These are phyloP conservation scores for Daldinia decipiens DNA, from an alignment of 495 filamentous ascomycete genomes.

Conservation along the genomic window DNA sequence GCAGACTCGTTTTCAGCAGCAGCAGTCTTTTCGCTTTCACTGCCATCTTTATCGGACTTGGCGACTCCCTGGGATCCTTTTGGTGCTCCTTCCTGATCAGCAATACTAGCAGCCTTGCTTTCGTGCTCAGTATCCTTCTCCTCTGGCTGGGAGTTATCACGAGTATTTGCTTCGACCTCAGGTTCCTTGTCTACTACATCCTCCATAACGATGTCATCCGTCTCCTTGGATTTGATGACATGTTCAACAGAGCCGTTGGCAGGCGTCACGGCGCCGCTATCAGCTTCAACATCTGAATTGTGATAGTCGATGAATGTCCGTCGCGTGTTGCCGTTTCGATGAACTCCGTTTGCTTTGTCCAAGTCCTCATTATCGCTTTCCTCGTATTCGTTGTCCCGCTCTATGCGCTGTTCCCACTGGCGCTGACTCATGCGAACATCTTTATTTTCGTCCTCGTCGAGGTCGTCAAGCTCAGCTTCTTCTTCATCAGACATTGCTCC, in stretches of 20 bases:
- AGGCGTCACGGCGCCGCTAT: constrained; percentile 69
- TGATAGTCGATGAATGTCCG: constrained; percentile 76
- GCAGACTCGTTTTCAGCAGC: constrained; percentile 8
- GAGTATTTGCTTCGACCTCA: constrained; percentile 38
- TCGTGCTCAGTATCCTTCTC: constrained; percentile 51
- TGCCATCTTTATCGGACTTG: constrained; percentile 35
- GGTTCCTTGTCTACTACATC: constrained; percentile 58
- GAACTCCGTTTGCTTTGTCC: constrained; percentile 76
- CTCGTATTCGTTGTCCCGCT: constrained; percentile 80
- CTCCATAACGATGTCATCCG: constrained; percentile 73
- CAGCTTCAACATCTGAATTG: constrained; percentile 73
- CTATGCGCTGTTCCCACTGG: constrained; percentile 80
- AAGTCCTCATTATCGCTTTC: constrained; percentile 90
- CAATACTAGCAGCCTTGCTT: constrained; percentile 45
- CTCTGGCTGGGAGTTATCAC: constrained; percentile 47
- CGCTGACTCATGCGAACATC: constrained; percentile 86
- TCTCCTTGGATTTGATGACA: constrained; percentile 62
- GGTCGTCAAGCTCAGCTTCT: constrained; percentile 87
- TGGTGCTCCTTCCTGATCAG: constrained; percentile 40
- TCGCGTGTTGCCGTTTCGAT: constrained; percentile 68
- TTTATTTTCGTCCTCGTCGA: constrained; percentile 90
- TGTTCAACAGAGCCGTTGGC: constrained; percentile 59
- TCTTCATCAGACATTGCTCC: constrained; percentile 79
- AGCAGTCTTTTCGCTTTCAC: constrained; percentile 39
- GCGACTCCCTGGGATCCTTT: constrained; percentile 28